Evolutionary conservation across 2,329 filamentous ascomycete species (phyloP).

Genomic region (Nothophoma quercina): DNA sequence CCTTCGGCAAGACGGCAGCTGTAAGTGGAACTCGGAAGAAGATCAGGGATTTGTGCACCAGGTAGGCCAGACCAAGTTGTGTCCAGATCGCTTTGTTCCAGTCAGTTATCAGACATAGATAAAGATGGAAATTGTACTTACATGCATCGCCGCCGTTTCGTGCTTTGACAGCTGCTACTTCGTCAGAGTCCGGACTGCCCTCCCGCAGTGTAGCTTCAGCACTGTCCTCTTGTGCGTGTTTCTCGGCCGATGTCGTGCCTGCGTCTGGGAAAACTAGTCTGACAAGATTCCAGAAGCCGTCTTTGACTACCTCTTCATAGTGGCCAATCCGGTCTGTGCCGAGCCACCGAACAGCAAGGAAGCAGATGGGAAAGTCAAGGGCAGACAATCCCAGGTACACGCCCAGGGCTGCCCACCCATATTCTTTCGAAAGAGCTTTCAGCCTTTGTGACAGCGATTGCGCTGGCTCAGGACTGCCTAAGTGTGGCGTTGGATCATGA

Average conservation of each 20-base stretch:
- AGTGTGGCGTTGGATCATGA: constrained; percentile 50
- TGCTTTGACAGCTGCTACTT: constrained; percentile 68
- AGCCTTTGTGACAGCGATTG: constrained; percentile 73
- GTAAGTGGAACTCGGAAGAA: constrained; percentile 94
- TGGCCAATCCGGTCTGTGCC: constrained; percentile 86
- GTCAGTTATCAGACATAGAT: constrained; percentile 1
- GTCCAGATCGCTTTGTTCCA: constrained; percentile 70
- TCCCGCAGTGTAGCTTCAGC: constrained; percentile 41
- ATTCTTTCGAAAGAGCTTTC: constrained; percentile 86
- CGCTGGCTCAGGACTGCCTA: constrained; percentile 51
- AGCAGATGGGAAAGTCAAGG: constrained; percentile 94
- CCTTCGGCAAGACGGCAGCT: constrained; percentile 87
- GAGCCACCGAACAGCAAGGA: constrained; percentile 80
- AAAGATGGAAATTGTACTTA: constrained; percentile 57
- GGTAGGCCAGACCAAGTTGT: constrained; percentile 90
- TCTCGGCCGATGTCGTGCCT: constrained; percentile 58
- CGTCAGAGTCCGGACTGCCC: constrained; percentile 58
- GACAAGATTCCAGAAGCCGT: constrained; percentile 65
- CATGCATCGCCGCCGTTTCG: constrained; percentile 70
- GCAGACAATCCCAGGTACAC: constrained; percentile 86
- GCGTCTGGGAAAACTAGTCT: constrained; percentile 66
- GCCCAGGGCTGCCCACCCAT: constrained; percentile 92
- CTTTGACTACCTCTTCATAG: constrained; percentile 73
- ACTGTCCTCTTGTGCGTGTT: constrained; percentile 44
- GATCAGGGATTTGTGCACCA: constrained; percentile 97